Conservation (phyloP, 2,329 filamentous ascomycete species). For the Kalaharituber pfeilii region DNA sequence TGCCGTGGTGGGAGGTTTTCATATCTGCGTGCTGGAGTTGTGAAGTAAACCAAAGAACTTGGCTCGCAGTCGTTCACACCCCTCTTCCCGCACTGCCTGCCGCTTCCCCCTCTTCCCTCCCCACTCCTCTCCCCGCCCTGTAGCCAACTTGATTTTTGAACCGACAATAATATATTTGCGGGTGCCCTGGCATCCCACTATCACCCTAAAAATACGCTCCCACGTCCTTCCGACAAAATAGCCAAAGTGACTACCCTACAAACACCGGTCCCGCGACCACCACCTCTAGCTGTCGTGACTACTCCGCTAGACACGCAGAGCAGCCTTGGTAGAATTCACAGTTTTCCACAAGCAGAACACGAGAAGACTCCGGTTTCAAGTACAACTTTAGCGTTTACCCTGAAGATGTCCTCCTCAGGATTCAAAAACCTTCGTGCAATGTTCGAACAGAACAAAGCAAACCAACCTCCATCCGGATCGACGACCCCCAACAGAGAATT, state of each 20-base stretch:
- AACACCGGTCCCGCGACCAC: neutral
- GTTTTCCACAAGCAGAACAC: neutral
- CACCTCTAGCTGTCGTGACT: neutral
- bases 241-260: neutral
- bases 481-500: neutral
- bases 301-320: neutral
- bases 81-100: too few relatives aligned
- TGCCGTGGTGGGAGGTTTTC: neutral
- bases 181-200: neutral
- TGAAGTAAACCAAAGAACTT: too few relatives aligned
- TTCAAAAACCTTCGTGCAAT: conserved; percentile 1
- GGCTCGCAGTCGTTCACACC: too few relatives aligned
- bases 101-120: neutral
- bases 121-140: neutral
- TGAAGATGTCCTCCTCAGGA: neutral
- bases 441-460: neutral
- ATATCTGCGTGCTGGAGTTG: neutral
- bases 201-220: neutral
- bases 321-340: too few relatives aligned
- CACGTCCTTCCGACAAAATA: neutral
- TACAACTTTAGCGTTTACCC: neutral
- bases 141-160: too few relatives aligned
- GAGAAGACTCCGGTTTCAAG: neutral
- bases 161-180: too few relatives aligned
- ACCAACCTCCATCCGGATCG: neutral